Evolutionary conservation across 176 grass and related monocot species (phyloP).

Genomic region (Oryza meridionalis): DNA sequence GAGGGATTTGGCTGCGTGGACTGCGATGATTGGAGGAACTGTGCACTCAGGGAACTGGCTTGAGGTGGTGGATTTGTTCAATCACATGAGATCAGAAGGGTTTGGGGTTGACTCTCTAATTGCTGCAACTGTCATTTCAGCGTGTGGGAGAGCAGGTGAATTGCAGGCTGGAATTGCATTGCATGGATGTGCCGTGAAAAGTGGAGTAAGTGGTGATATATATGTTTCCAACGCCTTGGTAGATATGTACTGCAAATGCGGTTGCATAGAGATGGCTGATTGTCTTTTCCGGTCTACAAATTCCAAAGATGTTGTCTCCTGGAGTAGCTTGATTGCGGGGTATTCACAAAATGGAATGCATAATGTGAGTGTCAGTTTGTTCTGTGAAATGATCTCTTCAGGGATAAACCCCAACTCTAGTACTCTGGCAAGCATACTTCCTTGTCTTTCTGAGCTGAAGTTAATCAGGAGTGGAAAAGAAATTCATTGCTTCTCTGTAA

Average conservation of each 20-base stretch:
- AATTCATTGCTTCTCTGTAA: slow-evolving; percentile 54
- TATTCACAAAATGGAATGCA: slow-evolving; percentile 51
- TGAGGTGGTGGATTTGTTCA: slow-evolving; percentile 46
- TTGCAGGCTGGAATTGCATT: slow-evolving; percentile 38
- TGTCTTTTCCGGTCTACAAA: slow-evolving; percentile 38
- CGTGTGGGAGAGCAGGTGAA: slow-evolving; percentile 47
- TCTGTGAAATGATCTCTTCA: slow-evolving; percentile 53
- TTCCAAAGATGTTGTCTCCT: slow-evolving; percentile 62
- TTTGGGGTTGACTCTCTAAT: slow-evolving; percentile 49
- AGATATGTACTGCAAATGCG: slow-evolving; percentile 71
- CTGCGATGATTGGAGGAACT: slow-evolving; percentile 53
- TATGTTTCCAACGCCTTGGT: slow-evolving; percentile 64
- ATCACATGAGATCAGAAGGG: slow-evolving; percentile 48
- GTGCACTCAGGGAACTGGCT: slow-evolving; percentile 40
- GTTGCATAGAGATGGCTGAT: slow-evolving; percentile 33
- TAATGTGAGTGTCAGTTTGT: slow-evolving; percentile 31
- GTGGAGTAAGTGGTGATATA: slow-evolving; percentile 39
- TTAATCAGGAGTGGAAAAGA: slow-evolving; percentile 45
- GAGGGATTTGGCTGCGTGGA: slow-evolving; percentile 57
- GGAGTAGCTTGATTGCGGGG: slow-evolving; percentile 64
- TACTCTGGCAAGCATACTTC: slow-evolving; percentile 58
- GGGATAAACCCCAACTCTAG: slow-evolving; percentile 50
- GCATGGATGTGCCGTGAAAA: slow-evolving; percentile 49
- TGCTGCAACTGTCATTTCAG: slow-evolving; percentile 56
- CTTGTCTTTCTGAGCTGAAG: slow-evolving; percentile 53